A percentile compares a stretch with the other conserved stretches of the same genome.
phyloP scores from a whole-genome alignment of 2,329 filamentous ascomycete genomes.

The Fusarium sp. region DNA sequence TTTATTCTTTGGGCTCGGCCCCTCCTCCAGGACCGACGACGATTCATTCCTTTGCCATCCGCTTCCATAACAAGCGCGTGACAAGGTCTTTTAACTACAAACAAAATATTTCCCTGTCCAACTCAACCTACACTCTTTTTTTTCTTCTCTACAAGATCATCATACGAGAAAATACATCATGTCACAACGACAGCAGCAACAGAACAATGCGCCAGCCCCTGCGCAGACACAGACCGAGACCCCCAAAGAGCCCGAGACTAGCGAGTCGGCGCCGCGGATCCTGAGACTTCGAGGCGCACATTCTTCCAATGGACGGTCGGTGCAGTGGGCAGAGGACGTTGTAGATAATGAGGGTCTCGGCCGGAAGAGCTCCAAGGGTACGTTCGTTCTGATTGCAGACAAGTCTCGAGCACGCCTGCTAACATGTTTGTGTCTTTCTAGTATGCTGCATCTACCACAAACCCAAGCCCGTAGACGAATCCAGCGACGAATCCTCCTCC shows the following conservation, averaged over 20 bases:
- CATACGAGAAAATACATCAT: constrained; percentile 26
- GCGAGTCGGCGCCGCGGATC: constrained; percentile 50
- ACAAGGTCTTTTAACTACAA: constrained; percentile 9
- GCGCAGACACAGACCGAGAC: constrained; percentile 49
- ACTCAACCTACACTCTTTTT: not conserved
- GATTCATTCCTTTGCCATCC: constrained; percentile 27
- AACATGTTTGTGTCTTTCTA: constrained; percentile 48
- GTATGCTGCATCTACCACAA: constrained; percentile 99
- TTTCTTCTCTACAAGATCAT: not conserved
- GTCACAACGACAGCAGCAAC: constrained; percentile 47
- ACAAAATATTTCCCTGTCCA: not conserved
- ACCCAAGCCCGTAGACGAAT: constrained; percentile 83
- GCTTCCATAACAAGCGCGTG: constrained; percentile 26
- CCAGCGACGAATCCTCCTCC: constrained; percentile 73
- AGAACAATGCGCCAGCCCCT: constrained; percentile 41
- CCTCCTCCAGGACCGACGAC: constrained; percentile 31
- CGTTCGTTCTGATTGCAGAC: constrained; percentile 34
- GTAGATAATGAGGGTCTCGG: constrained; percentile 96
- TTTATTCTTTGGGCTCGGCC: constrained; percentile 21
- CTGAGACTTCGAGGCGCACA: constrained; percentile 65
- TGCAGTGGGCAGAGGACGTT: constrained; percentile 93
- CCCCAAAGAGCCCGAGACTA: constrained; percentile 39
- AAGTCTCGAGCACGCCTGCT: not conserved
- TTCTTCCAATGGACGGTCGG: constrained; percentile 64
- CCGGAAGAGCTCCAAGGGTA: constrained; percentile 94